phyloP scores from a whole-genome alignment of 2,329 filamentous ascomycete genomes.

The Tolypocladium inflatum region DNA sequence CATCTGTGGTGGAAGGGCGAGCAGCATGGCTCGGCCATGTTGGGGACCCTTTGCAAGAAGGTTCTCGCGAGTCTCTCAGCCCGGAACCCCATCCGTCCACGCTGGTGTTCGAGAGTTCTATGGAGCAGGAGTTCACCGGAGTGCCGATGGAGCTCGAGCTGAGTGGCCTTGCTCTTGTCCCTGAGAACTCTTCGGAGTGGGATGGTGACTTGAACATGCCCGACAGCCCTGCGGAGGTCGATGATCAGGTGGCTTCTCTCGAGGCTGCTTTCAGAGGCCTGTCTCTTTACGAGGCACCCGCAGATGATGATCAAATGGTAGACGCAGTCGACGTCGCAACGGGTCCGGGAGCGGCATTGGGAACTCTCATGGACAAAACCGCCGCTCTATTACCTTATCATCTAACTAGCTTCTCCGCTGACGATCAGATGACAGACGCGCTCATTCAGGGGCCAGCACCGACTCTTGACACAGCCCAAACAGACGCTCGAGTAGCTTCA shows the following conservation, averaged over 20 bases:
- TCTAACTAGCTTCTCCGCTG: not conserved
- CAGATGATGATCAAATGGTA: not conserved
- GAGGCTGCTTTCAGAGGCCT: not conserved
- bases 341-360: not conserved
- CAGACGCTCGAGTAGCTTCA: not conserved
- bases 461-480: not conserved
- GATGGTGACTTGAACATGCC: not conserved
- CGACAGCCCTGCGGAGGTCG: not conserved
- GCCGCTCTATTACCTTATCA: not conserved
- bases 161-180: not conserved
- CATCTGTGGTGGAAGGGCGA: not conserved
- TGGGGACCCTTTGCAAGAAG: not conserved
- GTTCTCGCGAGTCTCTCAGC: not conserved
- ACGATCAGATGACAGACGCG: not conserved
- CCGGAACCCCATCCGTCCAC: not conserved
- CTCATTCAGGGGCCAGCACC: not conserved
- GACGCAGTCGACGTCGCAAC: not conserved
- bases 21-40: not conserved
- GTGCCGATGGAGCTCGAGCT: conserved; percentile 1
- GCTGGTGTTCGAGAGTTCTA: conserved; percentile 1
- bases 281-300: not conserved
- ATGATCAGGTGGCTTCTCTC: not conserved
- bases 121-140: not conserved
- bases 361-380: not conserved
- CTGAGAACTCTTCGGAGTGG: not conserved